Base-by-base conservation (phyloP, 2,329 filamentous ascomycete species). In the Botrytis porri region DNA sequence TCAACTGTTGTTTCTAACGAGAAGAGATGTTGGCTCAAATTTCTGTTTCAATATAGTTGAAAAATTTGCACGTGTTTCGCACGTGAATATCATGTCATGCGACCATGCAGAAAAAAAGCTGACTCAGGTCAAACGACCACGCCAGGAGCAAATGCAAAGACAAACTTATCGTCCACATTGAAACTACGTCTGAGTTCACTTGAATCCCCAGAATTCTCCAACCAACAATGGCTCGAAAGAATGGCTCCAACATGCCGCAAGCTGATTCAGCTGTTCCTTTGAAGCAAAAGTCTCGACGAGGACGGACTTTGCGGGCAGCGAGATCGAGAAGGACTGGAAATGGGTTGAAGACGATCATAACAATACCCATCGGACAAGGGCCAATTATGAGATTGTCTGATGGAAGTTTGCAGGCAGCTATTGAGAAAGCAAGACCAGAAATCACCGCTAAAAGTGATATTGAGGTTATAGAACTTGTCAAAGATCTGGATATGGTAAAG, bases 391-490 rank as follows among this genome's bases (percentile, higher is more conserved):
- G 20, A 10, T 37, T 22, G 9, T 1, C 32, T 20, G 57, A 25
- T 2, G 57, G 57, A 60, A 60, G 7, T 60, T 10, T 60, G 8
- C 32, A 60, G 18, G 57, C 32, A 5, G 32, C 32, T 5, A 9
- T 60, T 37, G 29, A 35, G 57, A 60, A 60, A 60, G 57, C 1
- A 60, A 60, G 57, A 60, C 20, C 32, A 37, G 8, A 35, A 35
- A 35, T 2, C 0, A 22, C 6, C 1, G 7, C 7, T 4, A 20
- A 4, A 2, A 18, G 12, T 9, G 57, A 37, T 35, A 22, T 60
- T 35, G 29, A 37, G 9, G 18, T 12, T 5, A 6, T 3, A 37
- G 32, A 35, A 9, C 22, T 35, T 1, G 20, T 8, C 20, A 4
- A 25, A 9, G 6, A 35, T 6, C 4, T 60, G 9, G 9, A 8